Evolutionary conservation across 352 stramenopile species (phyloP), one percentile per base, ranked within the genome.

Genomic region (Phytophthora lateralis): DNA sequence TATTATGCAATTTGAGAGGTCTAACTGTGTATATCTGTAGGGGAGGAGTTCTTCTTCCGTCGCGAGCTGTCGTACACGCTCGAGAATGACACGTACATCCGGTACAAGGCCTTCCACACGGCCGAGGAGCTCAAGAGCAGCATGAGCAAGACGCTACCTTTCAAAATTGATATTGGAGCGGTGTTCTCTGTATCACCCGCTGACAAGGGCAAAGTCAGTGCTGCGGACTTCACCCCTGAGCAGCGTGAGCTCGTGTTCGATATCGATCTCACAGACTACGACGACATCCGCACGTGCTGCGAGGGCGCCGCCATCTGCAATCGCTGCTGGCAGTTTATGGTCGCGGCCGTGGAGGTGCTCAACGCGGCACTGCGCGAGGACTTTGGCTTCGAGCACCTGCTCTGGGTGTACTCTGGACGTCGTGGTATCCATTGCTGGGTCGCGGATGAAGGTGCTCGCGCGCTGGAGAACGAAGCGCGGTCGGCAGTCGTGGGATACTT

Each of bases 201-300:
- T 7, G 88, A 96, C 61, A 95, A 96, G 34, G 85, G 83, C 71
- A 96, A 96, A 37, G 85, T 96, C 17, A 93, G 87, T 38, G 71
- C 80, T 14, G 77, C 70, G 14, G 76, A 95, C 46, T 99, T 99
- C 63, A 69, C 85, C 24, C 89, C 97, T 0, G 83, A 97, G 17
- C 88, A 99, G 66, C 88, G 98, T 26, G 98, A 99, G 73, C 88
- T 99, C 14, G 97, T 99, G 27, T 99, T 99, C 70, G 98, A 99
- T 96, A 98, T 99, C 67, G 98, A 99, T 97, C 76, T 99, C 9
- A 99, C 97, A 0, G 98, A 99, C 79, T 99, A 99, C 89, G 97
- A 99, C 74, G 95, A 98, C 66, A 96, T 99, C 42, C 91, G 97
- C 27, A 98, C 95, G 38, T 99, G 97, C 80, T 98, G 94, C 69